These are phyloP conservation scores for Phalaenopsis equestris DNA, from an alignment of 106 monocot species.

Conservation along the genomic window DNA sequence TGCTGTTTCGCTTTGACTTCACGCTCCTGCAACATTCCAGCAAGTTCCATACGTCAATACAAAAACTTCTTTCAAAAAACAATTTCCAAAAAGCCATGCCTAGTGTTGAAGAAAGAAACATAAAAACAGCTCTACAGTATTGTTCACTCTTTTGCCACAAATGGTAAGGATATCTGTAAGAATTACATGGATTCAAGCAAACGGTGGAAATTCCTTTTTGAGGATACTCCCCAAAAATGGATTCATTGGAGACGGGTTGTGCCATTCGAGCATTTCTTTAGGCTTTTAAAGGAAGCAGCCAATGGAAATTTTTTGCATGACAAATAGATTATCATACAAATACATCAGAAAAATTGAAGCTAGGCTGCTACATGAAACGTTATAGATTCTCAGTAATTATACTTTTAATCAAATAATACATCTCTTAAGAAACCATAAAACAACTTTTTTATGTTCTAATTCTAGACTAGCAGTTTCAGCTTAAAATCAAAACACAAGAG, in stretches of 20 bases:
- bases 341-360: neutral
- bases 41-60: neutral
- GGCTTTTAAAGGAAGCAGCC: too few species aligned
- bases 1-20: slow-evolving; percentile 94
- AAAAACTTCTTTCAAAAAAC: neutral
- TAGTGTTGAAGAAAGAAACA: neutral
- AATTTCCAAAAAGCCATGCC: neutral
- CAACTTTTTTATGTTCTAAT: neutral
- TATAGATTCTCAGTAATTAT: neutral
- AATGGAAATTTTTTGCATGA: neutral
- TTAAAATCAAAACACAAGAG: too few species aligned
- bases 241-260: neutral
- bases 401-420: neutral
- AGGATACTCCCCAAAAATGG: neutral
- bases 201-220: neutral
- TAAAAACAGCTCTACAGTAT: neutral
- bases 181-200: neutral
- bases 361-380: neutral
- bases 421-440: neutral
- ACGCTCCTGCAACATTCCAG: slow-evolving; percentile 50
- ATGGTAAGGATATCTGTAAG: neutral
- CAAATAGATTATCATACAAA: neutral
- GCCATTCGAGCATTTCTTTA: too few species aligned
- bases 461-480: neutral
- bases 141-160: neutral